phyloP scores from a whole-genome alignment of 352 stramenopile genomes.

The Pythium phragmiticola region DNA sequence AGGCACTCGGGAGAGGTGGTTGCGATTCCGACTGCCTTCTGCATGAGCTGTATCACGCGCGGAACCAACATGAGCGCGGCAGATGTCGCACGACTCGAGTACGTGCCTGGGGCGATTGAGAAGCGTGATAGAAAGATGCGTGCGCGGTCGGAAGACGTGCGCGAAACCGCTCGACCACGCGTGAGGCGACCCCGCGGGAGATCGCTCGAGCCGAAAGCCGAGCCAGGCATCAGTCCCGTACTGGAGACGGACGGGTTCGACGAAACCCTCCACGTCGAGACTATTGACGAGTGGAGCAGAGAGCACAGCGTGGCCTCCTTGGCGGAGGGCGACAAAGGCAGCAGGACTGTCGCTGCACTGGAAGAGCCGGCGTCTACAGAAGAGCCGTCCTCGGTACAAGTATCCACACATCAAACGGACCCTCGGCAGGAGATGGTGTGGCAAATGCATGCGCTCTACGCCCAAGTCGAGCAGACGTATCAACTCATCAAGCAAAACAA shows the following conservation, averaged over 20 bases:
- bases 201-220: not conserved
- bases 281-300: constrained; percentile 3
- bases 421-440: constrained; percentile 2
- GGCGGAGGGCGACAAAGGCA: not conserved
- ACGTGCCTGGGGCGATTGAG: not conserved
- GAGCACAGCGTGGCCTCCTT: not conserved
- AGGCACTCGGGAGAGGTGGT: not conserved
- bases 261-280: not conserved
- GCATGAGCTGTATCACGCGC: constrained; percentile 15
- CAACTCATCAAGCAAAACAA: not conserved
- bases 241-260: not conserved
- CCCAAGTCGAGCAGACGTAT: constrained; percentile 14
- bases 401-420: not conserved
- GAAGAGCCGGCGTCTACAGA: not conserved
- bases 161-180: not conserved
- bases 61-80: not conserved
- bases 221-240: not conserved
- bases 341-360: too few relatives aligned
- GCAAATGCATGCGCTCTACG: constrained; percentile 11
- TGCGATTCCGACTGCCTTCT: not conserved
- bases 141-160: not conserved
- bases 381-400: not conserved
- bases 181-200: not conserved
- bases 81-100: constrained; percentile 8
- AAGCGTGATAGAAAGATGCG: not conserved